Base-by-base conservation (phyloP, 2,329 filamentous ascomycete genomes). In the Botrytis medusae region DNA sequence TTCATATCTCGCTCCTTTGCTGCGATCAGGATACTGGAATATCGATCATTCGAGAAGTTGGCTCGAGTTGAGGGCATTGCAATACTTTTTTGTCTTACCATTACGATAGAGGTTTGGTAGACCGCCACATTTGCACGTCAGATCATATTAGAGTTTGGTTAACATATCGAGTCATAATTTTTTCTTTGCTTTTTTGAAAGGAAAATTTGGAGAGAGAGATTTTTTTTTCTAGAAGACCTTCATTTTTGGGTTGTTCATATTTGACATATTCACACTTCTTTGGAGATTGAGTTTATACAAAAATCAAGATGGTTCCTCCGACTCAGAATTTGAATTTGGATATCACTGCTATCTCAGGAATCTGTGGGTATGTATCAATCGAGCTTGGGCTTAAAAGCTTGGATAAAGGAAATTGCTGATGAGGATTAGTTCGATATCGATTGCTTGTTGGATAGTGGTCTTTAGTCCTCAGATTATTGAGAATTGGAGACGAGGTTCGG, bases 391-490 rank as follows among this genome's bases (percentile, higher is more conserved):
- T 44, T n/a, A 8, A 2, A 20, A n/a, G 2, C n/a, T n/a, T 22
- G 12, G 40, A 69, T 69, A 8, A 6, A 22, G 22, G 34, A 25
- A 59, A 32, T 29, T 65, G 44, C 74, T 78, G 37, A 79, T 54
- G 25, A 16, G 20, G 72, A 42, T 46, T 78, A 93, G 95, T 51
- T 97, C 95, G 14, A 95, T 99, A 78, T 97, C 94, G 63, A 98
- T 99, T 81, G 95, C 95, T 69, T 98, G 95, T 82, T 81, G 96
- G 96, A 93, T 98, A 73, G 93, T 98, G 51, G 96, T 99, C 73
- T 99, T 98, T 84, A 96, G 94, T 0, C 96, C 96, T 2, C 96
- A 99, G 79, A 98, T 99, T 78, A 91, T 97, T 78, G 94, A 97
- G 80, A 98, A 98, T 81, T 98, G 97, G 84, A 91, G 91, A 76